Evolutionary conservation across 2,329 filamentous ascomycete genomes (phyloP).

Genomic region (Alternaria sp.): DNA sequence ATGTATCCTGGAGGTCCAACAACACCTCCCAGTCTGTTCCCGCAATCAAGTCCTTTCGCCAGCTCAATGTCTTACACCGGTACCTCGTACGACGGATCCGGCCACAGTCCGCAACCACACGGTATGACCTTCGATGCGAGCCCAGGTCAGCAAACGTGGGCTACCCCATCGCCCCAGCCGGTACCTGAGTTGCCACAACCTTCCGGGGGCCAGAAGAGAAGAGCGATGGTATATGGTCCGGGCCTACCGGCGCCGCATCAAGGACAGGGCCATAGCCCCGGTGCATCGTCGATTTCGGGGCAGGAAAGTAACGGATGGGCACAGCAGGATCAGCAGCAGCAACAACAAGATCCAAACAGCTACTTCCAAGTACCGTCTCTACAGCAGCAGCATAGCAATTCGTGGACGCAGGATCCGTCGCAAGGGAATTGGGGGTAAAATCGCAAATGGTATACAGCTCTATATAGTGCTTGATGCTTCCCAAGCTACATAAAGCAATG

Average conservation of each 20-base stretch:
- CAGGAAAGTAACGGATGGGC: constrained; percentile 3
- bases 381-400: constrained; percentile 6
- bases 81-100: constrained; percentile 26
- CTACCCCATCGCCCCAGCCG: constrained; percentile 36
- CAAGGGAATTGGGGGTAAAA: constrained; percentile 10
- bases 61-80: constrained; percentile 37
- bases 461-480: too few relatives aligned
- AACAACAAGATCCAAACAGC: not conserved
- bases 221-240: constrained; percentile 39
- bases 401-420: not conserved
- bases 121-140: constrained; percentile 19
- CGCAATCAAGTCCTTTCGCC: constrained; percentile 37
- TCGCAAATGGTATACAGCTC: too few relatives aligned
- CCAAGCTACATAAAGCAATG: too few relatives aligned
- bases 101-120: constrained; percentile 21
- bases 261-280: constrained; percentile 14
- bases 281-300: constrained; percentile 2
- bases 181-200: constrained; percentile 42
- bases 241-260: constrained; percentile 23
- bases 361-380: constrained; percentile 7
- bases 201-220: constrained; percentile 37
- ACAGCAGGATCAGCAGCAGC: not conserved
- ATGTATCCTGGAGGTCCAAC: constrained; percentile 35
- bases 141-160: constrained; percentile 24
- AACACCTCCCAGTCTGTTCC: constrained; percentile 38